Evolutionary conservation across 2,329 filamentous ascomycete genomes (phyloP).

Genomic region (Ophiosphaerella korrae): DNA sequence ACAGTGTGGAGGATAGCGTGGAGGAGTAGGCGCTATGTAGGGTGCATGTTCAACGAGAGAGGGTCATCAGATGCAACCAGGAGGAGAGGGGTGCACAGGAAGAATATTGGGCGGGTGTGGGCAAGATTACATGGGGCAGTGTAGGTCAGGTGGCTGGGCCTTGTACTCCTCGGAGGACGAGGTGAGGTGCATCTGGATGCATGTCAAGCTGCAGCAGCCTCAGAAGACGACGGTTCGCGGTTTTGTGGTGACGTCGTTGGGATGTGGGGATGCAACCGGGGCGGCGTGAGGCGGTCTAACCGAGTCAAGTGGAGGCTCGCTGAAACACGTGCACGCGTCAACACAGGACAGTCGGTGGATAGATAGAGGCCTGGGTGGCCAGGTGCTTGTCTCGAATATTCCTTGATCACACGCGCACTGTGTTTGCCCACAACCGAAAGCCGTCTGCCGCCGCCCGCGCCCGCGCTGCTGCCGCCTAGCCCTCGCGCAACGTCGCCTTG

Average conservation of each 20-base stretch:
- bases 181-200: slow-evolving; percentile 8
- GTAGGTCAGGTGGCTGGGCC: slow-evolving; percentile 19
- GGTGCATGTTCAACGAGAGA: neutral
- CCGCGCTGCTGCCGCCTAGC: slow-evolving; percentile 4
- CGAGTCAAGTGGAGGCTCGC: slow-evolving; percentile 6
- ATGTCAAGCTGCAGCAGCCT: slow-evolving; percentile 21
- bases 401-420: neutral
- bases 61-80: neutral
- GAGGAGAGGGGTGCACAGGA: neutral
- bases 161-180: slow-evolving; percentile 7
- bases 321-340: slow-evolving; percentile 3
- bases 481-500: slow-evolving; percentile 29
- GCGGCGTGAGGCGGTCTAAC: no score
- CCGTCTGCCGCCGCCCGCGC: neutral
- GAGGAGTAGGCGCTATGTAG: neutral
- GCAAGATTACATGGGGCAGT: slow-evolving; percentile 14
- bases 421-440: no score
- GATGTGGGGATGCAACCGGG: no score
- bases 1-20: neutral
- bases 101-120: neutral
- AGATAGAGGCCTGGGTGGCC: no score
- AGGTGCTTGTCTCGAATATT: neutral
- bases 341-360: neutral
- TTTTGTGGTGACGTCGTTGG: slow-evolving; percentile 18
- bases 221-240: neutral